These are phyloP conservation scores for Citrullus mucosospermus DNA, from an alignment of 306 rosid species.

Conservation along the genomic window DNA sequence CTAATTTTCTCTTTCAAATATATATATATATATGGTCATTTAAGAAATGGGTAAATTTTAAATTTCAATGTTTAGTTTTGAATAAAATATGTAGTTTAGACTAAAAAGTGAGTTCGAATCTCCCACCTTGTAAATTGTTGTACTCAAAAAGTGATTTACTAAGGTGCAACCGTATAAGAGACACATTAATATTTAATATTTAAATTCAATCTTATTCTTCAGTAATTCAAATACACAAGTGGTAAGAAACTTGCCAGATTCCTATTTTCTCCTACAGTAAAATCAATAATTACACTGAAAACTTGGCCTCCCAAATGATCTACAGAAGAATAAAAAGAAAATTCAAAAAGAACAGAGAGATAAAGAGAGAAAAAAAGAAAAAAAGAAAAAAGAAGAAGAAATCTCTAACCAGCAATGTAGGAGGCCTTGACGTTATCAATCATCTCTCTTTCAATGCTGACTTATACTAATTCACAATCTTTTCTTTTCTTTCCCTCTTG, in stretches of 20 bases:
- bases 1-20: too few species aligned
- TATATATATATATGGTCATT: too few species aligned
- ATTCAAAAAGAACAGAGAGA: too few species aligned
- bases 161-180: background rate
- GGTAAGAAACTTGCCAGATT: background rate
- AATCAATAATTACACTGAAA: background rate
- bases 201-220: background rate
- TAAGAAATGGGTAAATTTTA: too few species aligned
- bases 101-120: too few species aligned
- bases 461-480: background rate
- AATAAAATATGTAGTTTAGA: too few species aligned
- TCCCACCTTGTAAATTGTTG: too few species aligned
- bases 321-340: background rate
- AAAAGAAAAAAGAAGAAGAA: background rate
- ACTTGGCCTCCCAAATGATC: background rate
- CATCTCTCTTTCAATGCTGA: slow-evolving; percentile 8
- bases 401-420: background rate
- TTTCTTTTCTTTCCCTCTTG: background rate
- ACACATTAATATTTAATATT: background rate
- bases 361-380: background rate
- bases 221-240: background rate
- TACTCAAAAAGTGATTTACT: background rate
- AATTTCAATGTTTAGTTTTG: too few species aligned
- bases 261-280: background rate
- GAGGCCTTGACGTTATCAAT: background rate